Percentiles rank a stretch among this genome's conserved stretches.
Evolutionary conservation across 2,329 filamentous ascomycete genomes (phyloP).

Genomic region (Aphanoascus verrucosus): DNA sequence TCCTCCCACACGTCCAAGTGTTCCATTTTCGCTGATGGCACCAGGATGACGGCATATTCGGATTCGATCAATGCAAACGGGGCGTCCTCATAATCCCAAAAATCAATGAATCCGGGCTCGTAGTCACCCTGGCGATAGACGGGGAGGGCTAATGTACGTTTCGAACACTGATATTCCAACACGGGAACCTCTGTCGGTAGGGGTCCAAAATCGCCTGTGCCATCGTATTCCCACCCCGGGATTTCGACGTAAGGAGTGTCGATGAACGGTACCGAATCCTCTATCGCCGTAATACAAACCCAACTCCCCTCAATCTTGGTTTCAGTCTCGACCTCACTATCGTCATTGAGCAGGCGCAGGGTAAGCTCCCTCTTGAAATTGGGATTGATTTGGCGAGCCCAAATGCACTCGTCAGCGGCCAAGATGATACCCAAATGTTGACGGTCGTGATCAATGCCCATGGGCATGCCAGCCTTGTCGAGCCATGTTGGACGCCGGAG

Average conservation of each 20-base stretch:
- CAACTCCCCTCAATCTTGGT: no score
- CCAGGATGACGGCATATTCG: neutral
- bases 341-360: constrained; percentile 3
- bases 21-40: neutral
- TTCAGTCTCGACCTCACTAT: no score
- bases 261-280: neutral
- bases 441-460: constrained; percentile 1
- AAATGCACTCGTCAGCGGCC: neutral
- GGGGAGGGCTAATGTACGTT: neutral
- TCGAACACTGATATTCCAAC: neutral
- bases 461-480: constrained; percentile 1
- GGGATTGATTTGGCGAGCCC: neutral
- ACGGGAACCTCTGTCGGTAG: neutral
- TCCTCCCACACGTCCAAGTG: neutral
- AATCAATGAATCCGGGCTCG: neutral
- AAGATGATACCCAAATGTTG: constrained; percentile 4
- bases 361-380: neutral
- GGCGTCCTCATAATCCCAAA: neutral
- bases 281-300: neutral
- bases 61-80: neutral
- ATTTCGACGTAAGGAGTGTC: neutral
- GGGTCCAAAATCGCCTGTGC: no score
- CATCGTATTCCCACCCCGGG: no score
- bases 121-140: constrained; percentile 3
- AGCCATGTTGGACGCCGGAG: neutral